Percentiles rank a stretch among this genome's conserved stretches.
Evolutionary conservation across 176 grass and related monocot species (phyloP).

Genomic region (Carex scoparia): DNA sequence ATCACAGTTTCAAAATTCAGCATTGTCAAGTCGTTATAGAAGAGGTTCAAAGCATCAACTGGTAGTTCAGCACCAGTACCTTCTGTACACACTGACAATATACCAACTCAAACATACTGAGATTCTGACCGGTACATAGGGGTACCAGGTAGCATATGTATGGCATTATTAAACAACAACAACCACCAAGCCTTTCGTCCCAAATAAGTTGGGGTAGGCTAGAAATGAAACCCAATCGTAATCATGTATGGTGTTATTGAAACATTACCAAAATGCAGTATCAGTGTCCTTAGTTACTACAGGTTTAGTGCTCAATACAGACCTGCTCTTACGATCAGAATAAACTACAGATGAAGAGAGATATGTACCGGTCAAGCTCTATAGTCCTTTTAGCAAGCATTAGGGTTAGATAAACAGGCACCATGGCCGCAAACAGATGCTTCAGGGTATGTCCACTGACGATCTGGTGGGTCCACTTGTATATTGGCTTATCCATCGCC

Average conservation of each 20-base stretch:
- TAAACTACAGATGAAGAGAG: not conserved
- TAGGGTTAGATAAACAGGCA: slow-evolving; percentile 80
- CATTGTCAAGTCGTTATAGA: not conserved
- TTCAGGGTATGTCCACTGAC: slow-evolving; percentile 86
- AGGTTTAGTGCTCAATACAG: not conserved
- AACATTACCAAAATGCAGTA: not conserved
- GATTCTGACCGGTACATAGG: not conserved
- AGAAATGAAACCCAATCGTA: no score
- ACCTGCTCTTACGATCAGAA: not conserved
- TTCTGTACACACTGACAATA: not conserved
- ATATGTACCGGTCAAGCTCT: slow-evolving; percentile 59
- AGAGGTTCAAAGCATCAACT: not conserved
- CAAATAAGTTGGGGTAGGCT: no score
- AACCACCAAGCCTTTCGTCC: no score
- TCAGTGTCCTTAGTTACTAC: not conserved
- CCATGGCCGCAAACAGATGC: slow-evolving; percentile 87
- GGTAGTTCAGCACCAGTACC: not conserved
- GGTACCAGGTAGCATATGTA: not conserved
- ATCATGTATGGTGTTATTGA: not conserved
- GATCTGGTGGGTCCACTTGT: slow-evolving; percentile 53
- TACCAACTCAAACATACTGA: not conserved
- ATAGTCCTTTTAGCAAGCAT: slow-evolving; percentile 87
- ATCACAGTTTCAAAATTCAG: not conserved
- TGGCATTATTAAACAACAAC: not conserved
- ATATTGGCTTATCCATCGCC: slow-evolving; percentile 71